Conservation (phyloP, 2,329 filamentous ascomycete species). For the Penicillium brevicompactum region DNA sequence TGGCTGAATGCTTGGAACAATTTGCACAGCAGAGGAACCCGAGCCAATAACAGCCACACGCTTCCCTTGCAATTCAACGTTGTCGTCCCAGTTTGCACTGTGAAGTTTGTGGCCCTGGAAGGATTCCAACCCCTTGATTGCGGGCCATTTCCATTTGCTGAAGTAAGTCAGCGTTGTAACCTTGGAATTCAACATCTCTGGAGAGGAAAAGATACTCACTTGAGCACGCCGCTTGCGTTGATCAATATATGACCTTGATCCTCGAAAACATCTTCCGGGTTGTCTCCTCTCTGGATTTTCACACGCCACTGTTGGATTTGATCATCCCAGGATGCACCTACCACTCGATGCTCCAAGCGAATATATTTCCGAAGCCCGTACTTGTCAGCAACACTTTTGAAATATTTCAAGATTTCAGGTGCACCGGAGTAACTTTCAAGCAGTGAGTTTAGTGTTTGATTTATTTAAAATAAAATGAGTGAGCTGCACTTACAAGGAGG, state of each 20-base stretch:
- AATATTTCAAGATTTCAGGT: slow-evolving; percentile 31
- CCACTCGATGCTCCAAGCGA: slow-evolving; percentile 27
- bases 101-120: slow-evolving; percentile 12
- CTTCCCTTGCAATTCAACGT: slow-evolving; percentile 49
- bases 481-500: slow-evolving; percentile 11
- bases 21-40: slow-evolving; percentile 27
- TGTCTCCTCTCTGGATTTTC: slow-evolving; percentile 17
- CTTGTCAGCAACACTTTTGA: slow-evolving; percentile 26
- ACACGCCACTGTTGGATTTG: slow-evolving; percentile 31
- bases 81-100: slow-evolving; percentile 28
- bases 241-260: slow-evolving; percentile 14
- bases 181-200: background rate
- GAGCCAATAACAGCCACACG: slow-evolving; percentile 29
- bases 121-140: slow-evolving; percentile 5
- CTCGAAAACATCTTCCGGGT: slow-evolving; percentile 5
- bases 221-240: slow-evolving; percentile 15
- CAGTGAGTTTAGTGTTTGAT: slow-evolving; percentile 4
- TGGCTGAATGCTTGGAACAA: slow-evolving; percentile 25
- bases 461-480: background rate
- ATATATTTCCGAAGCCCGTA: slow-evolving; percentile 31
- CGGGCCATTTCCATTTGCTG: slow-evolving; percentile 17
- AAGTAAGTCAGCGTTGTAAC: background rate
- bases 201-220: slow-evolving; percentile 2
- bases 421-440: slow-evolving; percentile 25
- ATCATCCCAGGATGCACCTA: slow-evolving; percentile 32